Evolutionary conservation across 1,139 yeast species (phyloP), one percentile per base, ranked within the genome.

Genomic region (Zhuliangozyma blackwelliae): DNA sequence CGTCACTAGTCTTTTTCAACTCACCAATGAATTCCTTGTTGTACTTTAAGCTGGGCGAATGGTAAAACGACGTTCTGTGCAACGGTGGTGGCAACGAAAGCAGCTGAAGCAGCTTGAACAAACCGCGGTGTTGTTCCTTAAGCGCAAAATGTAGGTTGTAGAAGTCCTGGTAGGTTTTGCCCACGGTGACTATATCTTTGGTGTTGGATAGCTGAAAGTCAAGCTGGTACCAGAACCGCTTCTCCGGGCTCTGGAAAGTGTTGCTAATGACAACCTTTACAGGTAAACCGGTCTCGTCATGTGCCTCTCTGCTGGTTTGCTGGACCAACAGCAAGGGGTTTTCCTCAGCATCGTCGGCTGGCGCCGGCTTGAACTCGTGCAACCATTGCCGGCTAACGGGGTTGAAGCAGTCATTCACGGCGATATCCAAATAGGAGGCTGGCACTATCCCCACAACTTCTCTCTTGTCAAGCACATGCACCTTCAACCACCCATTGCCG

Each of bases 11-110:
- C 10, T 48, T 44, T 27, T 50, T 46, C 21, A 57, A 41, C 11
- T 40, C 47, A 38, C 57, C 53, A 36, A 55, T 41, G n/a, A 54
- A 47, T 16, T 50, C 46, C 25, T 40, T 44, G 33, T 52, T 52
- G 41, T 41, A 32, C 40, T 31, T 38, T 36, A 39, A n/a, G 35
- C 37, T 37, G 19, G 50, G 43, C 30, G 30, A 25, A 26, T 31
- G 32, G 26, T 33, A 33, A 12, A 26, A 35, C n/a, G 36, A 34
- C 16, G 28, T 32, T 21, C 39, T 16, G 10, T 32, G 29, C 33
- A 64, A 53, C 9, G 73, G 74, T 31, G 62, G 66, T 0, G 75
- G 75, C 27, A 68, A 52, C 36, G 54, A 57, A 5, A 73, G 73
- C 16, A 68, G 47, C 7, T 3, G n/a, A 2, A 25, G 27, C 11